These are phyloP conservation scores for Rickenella mellea DNA, from an alignment of 768 basidiomycete genomes.

Conservation along the genomic window DNA sequence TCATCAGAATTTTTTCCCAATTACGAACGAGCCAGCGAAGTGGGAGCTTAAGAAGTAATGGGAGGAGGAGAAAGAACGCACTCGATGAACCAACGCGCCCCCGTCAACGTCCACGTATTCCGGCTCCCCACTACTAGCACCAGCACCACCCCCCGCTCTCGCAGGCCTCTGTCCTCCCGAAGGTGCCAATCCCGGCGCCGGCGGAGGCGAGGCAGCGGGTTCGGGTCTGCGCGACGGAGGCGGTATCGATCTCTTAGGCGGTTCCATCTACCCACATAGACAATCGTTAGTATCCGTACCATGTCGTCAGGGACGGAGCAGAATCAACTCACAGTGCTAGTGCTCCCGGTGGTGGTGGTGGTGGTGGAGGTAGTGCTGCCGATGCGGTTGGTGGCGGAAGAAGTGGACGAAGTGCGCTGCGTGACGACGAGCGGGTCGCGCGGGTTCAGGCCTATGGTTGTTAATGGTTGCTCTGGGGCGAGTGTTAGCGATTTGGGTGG, in stretches of 20 bases:
- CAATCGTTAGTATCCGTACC: too few species aligned
- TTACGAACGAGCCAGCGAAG: conserved; percentile 3
- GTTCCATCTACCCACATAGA: too few species aligned
- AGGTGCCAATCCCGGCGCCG: conserved; percentile 3
- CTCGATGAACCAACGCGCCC: conserved; percentile 66
- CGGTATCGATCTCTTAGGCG: too few species aligned
- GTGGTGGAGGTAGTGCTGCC: conserved; percentile 9
- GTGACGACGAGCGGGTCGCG: conserved; percentile 88
- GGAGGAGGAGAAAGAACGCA: conserved; percentile 28
- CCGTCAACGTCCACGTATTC: conserved; percentile 54
- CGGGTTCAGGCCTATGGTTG: conserved; percentile 62
- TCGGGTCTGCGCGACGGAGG: too few species aligned
- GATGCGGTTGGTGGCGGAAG: conserved; percentile 8
- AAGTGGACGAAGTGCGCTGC: conserved; percentile 20
- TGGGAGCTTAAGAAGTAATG: not conserved
- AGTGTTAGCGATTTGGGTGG: conserved; percentile 69
- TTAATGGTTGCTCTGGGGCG: conserved; percentile 63
- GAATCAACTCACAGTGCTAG: too few species aligned
- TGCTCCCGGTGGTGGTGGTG: conserved; percentile 12
- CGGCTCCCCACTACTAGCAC: conserved; percentile 27
- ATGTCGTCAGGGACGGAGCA: too few species aligned
- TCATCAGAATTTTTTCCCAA: conserved; percentile 6
- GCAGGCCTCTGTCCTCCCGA: conserved; percentile 1
- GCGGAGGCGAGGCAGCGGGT: too few species aligned
- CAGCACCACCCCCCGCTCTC: conserved; percentile 1